Base-by-base conservation (phyloP, 2,329 filamentous ascomycete species). In the Penicillium glabrum region DNA sequence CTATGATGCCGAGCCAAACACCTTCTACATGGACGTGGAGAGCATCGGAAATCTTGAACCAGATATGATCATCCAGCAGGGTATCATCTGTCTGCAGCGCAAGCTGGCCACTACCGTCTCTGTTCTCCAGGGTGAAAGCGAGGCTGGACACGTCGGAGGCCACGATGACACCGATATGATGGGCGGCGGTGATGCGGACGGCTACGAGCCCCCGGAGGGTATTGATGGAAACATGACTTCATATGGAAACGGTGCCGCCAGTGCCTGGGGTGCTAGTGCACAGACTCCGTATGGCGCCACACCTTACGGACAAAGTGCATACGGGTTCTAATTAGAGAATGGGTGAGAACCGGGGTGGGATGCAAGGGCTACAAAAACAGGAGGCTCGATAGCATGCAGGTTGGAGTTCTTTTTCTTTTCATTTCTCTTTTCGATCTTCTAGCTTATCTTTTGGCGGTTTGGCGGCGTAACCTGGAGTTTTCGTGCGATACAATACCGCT, bases 21-120 rank as follows among this genome's bases (percentile, higher is more conserved):
- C 85, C 63, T 99, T 97, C 81, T 99, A 97, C 80, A 89, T 93
- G 69, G 92, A 97, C 70, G 89, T 99, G 46, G 95, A 99, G 75
- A 89, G 89, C 46, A 88, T 90, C 37, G 95, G 95, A 35, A 90
- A 88, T 67, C 85, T 98, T 59, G 90, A 95, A 29, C 93, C 95
- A 0, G 93, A 99, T 69, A 84, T 86, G 60, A 95, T 98, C 66
- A 86, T 99, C 51, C 88, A 93, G 67, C 87, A 91, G 67, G 93
- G 92, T 33, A 96, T 99, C 73, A 87, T 89, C 61, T 89, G 91
- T 27, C 80, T 99, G 54, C 95, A 98, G 74, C 85, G 89, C 64
- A 99, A 99, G 78, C 85, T 99, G 35, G 95, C 93, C 2, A 83
- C 82, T 4, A 84, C 97, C 39, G 88, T 96, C 59, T 81, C 85